Conservation (phyloP, 2,329 filamentous ascomycete genomes). For the Colletotrichum agaves region DNA sequence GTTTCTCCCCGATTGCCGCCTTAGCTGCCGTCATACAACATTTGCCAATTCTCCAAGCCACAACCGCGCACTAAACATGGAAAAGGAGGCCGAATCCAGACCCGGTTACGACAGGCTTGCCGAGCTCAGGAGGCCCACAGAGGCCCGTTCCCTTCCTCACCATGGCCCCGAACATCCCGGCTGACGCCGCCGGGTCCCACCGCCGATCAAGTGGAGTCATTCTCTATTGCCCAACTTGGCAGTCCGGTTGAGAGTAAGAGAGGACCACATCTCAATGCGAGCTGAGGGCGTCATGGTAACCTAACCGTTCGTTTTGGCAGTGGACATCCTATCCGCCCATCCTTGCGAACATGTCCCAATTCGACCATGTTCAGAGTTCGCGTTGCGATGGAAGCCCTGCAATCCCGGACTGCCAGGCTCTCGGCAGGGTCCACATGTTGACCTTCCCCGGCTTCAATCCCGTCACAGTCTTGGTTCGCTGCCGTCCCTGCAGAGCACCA, state of each 20-base stretch:
- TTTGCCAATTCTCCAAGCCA: not conserved
- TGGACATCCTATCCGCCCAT: not conserved
- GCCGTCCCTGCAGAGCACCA: conserved; percentile 6
- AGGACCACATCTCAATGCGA: conserved; percentile 7
- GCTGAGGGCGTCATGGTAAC: not conserved
- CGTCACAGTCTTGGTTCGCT: not conserved
- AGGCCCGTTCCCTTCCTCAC: conserved; percentile 20
- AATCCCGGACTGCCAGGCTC: conserved; percentile 27
- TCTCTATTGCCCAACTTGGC: conserved; percentile 24
- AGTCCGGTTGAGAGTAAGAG: conserved; percentile 15
- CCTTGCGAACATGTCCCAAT: not conserved
- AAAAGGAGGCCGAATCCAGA: not conserved
- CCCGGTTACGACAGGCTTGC: conserved; percentile 3
- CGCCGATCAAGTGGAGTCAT: conserved; percentile 11
- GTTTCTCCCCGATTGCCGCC: not conserved
- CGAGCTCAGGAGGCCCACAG: not conserved
- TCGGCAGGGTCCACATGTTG: conserved; percentile 21
- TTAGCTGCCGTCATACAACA: not conserved
- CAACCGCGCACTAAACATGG: not conserved
- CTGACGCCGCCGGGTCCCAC: conserved; percentile 26
- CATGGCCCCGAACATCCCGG: not conserved
- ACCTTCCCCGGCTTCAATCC: conserved; percentile 14
- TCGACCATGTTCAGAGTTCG: not conserved
- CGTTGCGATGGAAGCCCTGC: not conserved
- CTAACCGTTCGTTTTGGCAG: not conserved